Base-by-base conservation (phyloP, 352 stramenopile species). In the Pythium chondricola region DNA sequence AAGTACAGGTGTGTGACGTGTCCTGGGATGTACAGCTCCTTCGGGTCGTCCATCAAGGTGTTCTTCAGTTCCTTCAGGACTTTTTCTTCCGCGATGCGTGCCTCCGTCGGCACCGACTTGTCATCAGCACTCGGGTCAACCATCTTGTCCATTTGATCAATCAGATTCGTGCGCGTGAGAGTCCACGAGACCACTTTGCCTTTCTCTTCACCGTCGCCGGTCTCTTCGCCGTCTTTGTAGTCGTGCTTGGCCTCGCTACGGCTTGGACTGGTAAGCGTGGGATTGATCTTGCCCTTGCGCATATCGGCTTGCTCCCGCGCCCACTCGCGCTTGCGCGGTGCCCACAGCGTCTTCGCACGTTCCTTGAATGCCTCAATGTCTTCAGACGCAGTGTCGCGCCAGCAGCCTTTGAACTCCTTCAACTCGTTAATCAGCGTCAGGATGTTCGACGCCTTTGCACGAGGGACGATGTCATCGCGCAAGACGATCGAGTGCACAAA, bases 401-500 rank as follows among this genome's bases (percentile, higher is more conserved):
- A 93, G 36, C 69, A 84, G 10, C 79, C 76, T 52, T 87, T 88
- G 54, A 93, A 93, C 8, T 80, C 79, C 10, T 88, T 79, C 27
- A 93, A 57, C 37, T 89, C 76, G 7, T 69, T 48, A 11, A 90
- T 65, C 9, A 93, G 71, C 30, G 84, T 86, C 10, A 90, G 42
- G 48, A 91, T 83, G 44, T 93, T 93, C 7, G 81, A 80, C 18
- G 82, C 81, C 51, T 91, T 93, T 3, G 82, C 75, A 32, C 82
- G 79, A 22, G 83, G 83, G 2, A 94, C 83, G 54, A 92, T 83
- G 38, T 94, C 83, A 58, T 94, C 83, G 25, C 83, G 80, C 22
- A 94, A 64, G 21, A 94, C 79, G 36, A 92, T 76, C 24, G 83
- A 94, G 46, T 90, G 73, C 18, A 94, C 83, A 43, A 89, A 94